phyloP scores from a whole-genome alignment of 1,284 basidiomycete species.

The Sporisorium graminicola region DNA sequence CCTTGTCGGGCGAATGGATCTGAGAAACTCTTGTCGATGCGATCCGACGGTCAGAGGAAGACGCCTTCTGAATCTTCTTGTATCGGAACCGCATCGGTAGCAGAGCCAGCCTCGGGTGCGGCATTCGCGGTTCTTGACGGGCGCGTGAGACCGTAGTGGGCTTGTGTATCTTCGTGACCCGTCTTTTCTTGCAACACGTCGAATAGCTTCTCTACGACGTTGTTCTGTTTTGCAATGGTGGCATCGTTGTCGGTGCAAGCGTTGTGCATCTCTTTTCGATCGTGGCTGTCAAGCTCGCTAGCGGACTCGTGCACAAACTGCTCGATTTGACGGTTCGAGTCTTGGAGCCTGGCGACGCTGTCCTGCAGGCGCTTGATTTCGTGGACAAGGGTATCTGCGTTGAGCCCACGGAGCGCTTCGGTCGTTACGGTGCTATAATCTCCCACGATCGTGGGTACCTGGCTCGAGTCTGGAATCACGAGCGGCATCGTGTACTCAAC shows the following conservation, averaged over 20 bases:
- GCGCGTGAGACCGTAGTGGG: conserved; percentile 33
- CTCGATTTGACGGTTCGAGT: conserved; percentile 46
- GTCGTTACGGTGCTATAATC: conserved; percentile 39
- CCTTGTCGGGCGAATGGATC: conserved; percentile 56
- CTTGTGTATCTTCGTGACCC: conserved; percentile 12
- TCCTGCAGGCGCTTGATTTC: conserved; percentile 49
- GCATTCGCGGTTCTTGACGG: conserved; percentile 5
- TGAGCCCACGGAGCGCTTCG: conserved; percentile 39
- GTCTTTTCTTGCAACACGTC: conserved; percentile 39
- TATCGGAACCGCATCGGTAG: conserved; percentile 20
- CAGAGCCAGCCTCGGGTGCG: background rate
- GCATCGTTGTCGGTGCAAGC: conserved; percentile 44
- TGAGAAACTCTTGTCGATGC: conserved; percentile 6
- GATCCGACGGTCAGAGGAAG: conserved; percentile 23
- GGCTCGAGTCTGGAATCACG: conserved; percentile 41
- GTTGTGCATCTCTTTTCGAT: conserved; percentile 38
- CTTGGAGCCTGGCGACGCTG: conserved; percentile 31
- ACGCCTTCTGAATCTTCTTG: conserved; percentile 41
- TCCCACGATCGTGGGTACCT: conserved; percentile 38
- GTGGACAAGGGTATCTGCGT: conserved; percentile 38
- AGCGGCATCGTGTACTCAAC: conserved; percentile 29
- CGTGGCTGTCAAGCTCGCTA: conserved; percentile 22
- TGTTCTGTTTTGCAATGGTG: conserved; percentile 42
- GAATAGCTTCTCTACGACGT: conserved; percentile 36
- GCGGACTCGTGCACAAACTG: conserved; percentile 38